Evolutionary conservation across 2,329 filamentous ascomycete genomes (phyloP).

Genomic region (Pezicula neosporulosa): DNA sequence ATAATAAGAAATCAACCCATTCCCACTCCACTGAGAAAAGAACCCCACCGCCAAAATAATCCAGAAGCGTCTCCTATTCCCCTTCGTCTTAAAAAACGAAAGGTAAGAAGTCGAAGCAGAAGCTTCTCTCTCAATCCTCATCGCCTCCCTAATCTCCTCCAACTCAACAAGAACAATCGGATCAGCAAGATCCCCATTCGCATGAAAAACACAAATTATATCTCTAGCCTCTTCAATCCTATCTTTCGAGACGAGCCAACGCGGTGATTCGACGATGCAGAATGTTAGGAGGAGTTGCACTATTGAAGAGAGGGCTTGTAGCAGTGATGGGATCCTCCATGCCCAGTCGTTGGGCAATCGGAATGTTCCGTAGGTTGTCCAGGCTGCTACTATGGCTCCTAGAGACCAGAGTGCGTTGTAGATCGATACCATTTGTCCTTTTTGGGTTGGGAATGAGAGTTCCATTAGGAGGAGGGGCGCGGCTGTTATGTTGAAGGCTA

Average conservation of each 20-base stretch:
- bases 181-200: slow-evolving; percentile 45
- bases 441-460: slow-evolving; percentile 31
- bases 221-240: slow-evolving; percentile 47
- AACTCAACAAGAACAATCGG: slow-evolving; percentile 44
- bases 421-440: slow-evolving; percentile 30
- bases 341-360: slow-evolving; percentile 12
- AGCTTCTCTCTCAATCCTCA: slow-evolving; percentile 15
- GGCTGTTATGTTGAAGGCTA: slow-evolving; percentile 27
- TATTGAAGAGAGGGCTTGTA: slow-evolving; percentile 13
- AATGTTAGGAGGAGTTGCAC: slow-evolving; percentile 11
- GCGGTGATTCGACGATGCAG: slow-evolving; percentile 45
- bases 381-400: slow-evolving; percentile 38
- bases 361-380: slow-evolving; percentile 37
- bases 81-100: slow-evolving; percentile 17
- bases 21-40: slow-evolving; percentile 18
- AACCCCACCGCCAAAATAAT: slow-evolving; percentile 13
- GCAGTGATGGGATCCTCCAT: slow-evolving; percentile 21
- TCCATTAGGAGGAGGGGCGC: slow-evolving; percentile 32
- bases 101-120: slow-evolving; percentile 31
- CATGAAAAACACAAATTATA: slow-evolving; percentile 51
- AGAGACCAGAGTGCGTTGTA: slow-evolving; percentile 33
- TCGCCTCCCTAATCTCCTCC: slow-evolving; percentile 14
- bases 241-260: slow-evolving; percentile 56
- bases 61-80: slow-evolving; percentile 16
- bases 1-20: slow-evolving; percentile 21